Conservation (phyloP, 805 yeast species). For the Millerozyma acaciae region DNA sequence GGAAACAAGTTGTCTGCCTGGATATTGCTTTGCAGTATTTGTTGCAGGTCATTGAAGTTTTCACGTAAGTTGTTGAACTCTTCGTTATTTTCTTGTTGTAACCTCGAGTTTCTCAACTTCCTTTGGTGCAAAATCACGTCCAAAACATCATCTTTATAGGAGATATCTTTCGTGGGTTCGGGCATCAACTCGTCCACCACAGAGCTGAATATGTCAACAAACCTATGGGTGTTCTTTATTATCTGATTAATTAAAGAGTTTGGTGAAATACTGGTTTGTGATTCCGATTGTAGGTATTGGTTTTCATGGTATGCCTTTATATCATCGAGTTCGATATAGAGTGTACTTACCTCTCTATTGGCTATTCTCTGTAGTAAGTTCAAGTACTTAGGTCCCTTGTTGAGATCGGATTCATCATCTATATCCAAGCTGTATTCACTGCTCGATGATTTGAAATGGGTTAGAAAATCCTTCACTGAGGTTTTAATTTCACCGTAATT, state of each 20-base stretch:
- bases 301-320: slow-evolving; percentile 63
- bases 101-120: slow-evolving; percentile 71
- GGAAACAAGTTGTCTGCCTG: slow-evolving; percentile 63
- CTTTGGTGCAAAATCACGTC: slow-evolving; percentile 93
- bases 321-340: slow-evolving; percentile 82
- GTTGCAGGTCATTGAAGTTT: slow-evolving; percentile 21
- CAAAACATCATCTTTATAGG: slow-evolving; percentile 82
- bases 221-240: slow-evolving; percentile 71
- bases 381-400: slow-evolving; percentile 57
- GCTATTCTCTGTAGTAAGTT: slow-evolving; percentile 71
- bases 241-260: slow-evolving; percentile 53
- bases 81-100: slow-evolving; percentile 62
- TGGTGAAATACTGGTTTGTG: slow-evolving; percentile 7
- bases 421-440: slow-evolving; percentile 22
- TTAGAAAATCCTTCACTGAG: slow-evolving; percentile 60
- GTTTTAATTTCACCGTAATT: slow-evolving; percentile 66
- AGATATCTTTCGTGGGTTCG: slow-evolving; percentile 72
- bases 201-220: slow-evolving; percentile 68
- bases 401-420: slow-evolving; percentile 18
- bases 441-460: slow-evolving; percentile 52
- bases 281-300: slow-evolving; percentile 16
- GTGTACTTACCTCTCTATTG: slow-evolving; percentile 69
- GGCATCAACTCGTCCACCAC: slow-evolving; percentile 84
- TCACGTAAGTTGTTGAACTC: slow-evolving; percentile 47
- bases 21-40: slow-evolving; percentile 19